These are phyloP conservation scores for Elongisporangium prolatum DNA, from an alignment of 352 stramenopile species.

Conservation along the genomic window DNA sequence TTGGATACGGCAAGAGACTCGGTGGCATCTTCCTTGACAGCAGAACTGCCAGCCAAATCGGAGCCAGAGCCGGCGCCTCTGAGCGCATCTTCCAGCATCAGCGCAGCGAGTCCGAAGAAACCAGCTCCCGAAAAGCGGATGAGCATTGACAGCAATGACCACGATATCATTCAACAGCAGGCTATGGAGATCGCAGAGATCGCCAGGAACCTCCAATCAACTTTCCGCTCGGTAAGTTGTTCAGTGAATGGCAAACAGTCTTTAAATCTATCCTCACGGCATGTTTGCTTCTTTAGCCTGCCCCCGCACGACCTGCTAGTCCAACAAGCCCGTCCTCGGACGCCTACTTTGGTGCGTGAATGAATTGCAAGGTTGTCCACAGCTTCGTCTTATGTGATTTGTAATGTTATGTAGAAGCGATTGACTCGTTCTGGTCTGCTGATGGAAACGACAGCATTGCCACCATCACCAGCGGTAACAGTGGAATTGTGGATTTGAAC, in stretches of 20 bases:
- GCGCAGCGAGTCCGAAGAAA: neutral
- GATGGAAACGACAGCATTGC: neutral
- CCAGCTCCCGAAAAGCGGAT: neutral
- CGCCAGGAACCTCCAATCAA: slow-evolving; percentile 55
- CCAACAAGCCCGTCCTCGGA: neutral
- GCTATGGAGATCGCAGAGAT: slow-evolving; percentile 62
- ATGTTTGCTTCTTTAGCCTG: neutral
- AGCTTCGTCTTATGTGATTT: no score
- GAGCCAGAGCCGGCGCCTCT: neutral
- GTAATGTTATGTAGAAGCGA: neutral
- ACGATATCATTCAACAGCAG: slow-evolving; percentile 52
- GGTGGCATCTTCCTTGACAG: neutral
- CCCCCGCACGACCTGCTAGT: neutral
- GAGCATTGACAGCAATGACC: neutral
- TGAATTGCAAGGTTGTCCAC: no score
- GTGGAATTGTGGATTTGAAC: neutral
- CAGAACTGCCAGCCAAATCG: neutral
- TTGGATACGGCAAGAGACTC: neutral
- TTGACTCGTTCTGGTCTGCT: neutral
- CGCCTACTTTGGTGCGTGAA: neutral
- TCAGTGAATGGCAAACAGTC: neutral
- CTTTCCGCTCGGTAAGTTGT: slow-evolving; percentile 13
- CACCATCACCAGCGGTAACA: neutral
- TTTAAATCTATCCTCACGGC: neutral
- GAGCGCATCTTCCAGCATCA: neutral